phyloP scores from a whole-genome alignment of 148 eudicot genomes.

The Cornus kousa region DNA sequence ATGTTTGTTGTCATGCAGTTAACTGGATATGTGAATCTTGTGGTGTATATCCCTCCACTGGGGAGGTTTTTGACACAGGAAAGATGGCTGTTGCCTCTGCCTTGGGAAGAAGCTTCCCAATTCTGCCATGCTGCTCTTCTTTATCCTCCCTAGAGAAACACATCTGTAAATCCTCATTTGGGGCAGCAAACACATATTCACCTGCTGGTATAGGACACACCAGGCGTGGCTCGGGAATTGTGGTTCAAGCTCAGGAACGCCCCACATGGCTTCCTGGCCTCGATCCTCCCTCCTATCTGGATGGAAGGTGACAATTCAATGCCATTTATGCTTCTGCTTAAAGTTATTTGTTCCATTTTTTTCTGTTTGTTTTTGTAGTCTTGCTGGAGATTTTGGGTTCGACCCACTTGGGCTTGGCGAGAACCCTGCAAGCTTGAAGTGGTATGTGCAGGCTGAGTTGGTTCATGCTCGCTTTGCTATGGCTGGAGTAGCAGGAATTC shows the following conservation, averaged over 20 bases:
- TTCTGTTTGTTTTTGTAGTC: conserved; percentile 32
- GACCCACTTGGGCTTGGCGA: conserved; percentile 97
- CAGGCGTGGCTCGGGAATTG: conserved; percentile 16
- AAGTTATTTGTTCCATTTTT: not conserved
- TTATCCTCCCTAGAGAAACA: conserved; percentile 36
- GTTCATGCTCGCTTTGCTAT: conserved; percentile 93
- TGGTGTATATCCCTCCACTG: conserved; percentile 7
- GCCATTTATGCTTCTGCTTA: not conserved
- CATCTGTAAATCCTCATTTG: conserved; percentile 23
- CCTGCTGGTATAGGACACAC: conserved; percentile 18
- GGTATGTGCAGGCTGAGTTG: conserved; percentile 96
- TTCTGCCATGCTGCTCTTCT: conserved; percentile 42
- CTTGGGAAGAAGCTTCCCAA: conserved; percentile 36
- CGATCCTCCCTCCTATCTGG: conserved; percentile 84
- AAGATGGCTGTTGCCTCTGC: conserved; percentile 38
- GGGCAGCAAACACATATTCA: conserved; percentile 6
- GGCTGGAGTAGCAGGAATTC: conserved; percentile 98
- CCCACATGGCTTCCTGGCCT: conserved; percentile 96
- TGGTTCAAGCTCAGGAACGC: conserved; percentile 59
- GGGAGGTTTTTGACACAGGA: conserved; percentile 13
- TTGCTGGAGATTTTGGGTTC: conserved; percentile 88
- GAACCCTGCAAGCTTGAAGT: conserved; percentile 78
- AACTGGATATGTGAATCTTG: conserved; percentile 8
- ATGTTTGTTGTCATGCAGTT: conserved; percentile 14
- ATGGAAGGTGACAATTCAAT: conserved; percentile 57